Base-by-base conservation (phyloP, 2,329 filamentous ascomycete species). In the Thelonectria discophora region DNA sequence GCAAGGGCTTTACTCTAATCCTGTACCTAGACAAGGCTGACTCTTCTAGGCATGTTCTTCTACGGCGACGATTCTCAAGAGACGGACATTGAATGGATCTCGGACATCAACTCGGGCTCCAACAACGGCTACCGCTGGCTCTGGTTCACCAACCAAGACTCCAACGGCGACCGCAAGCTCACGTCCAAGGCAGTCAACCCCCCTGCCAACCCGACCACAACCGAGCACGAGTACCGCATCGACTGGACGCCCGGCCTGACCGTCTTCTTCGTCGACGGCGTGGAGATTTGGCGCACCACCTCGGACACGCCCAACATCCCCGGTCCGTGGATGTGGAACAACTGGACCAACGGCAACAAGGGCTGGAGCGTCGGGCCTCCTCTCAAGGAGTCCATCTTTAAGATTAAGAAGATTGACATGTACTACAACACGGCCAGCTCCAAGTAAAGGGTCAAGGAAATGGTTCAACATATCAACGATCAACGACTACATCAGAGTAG, bases 81-180 rank as follows among this genome's bases (percentile, higher is more conserved):
- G 49, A 69, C 67, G 1, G 73, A 75, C 2, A 75, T 75, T 7
- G 73, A 75, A 52, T 75, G 73, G 73, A 71, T 75, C 13, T 75
- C 73, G 0, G 73, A 75, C 12, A 34, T 67, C 11, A 61, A 61
- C 1, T 74, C 71, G 1, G 24, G 63, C 7, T 73, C 73, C 37
- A 74, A 75, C 39, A 34, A 17, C 3, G 73, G 73, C 3, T 59
- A 62, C 12, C 66, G 69, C n/a, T 58, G 62, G 15, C 47, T 75
- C 20, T 75, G 72, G 73, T 49, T 74, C 27, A 75, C 73, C 3
- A 75, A 75, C 65, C 73, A 75, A 34, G 73, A 74, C 42, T 60
- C 56, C 3, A 60, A 70, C 27, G 65, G 58, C 3, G 64, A 70
- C 5, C 71, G 67, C 1, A 9, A 66, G 15, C 59, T 58, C 11